Evolutionary conservation across 257 asterid genomes (phyloP), one percentile per base, ranked within the genome.

Genomic region (Salvia rosmarinus): DNA sequence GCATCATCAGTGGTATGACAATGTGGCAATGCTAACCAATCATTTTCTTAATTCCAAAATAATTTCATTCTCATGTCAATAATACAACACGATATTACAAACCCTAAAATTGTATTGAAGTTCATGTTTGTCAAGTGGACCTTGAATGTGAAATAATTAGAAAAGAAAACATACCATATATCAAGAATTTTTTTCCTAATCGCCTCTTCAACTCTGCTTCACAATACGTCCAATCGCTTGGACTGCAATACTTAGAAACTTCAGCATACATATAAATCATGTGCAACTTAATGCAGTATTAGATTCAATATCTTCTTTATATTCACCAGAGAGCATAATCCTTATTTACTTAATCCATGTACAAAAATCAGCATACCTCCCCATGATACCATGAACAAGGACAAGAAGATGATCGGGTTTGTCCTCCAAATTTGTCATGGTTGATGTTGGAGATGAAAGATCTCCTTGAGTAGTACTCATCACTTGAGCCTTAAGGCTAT

Each of bases 141-240:
- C 64, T 34, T 19, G 59, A n/a, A 58, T 46, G 46, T 42, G 17
- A 16, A 68, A 57, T 46, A 64, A 60, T 35, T 39, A 60, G 11
- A 72, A 37, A 17, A 44, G 23, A 56, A 9, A 56, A 43, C 77
- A 49, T 84, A 91, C 99, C 98, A 52, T 82, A 80, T 63, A 91
- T 83, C 78, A 91, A 73, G 84, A 89, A 89, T 1, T 73, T 88
- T 72, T 77, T 88, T 67, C 98, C 99, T 72, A 94, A 60, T 55
- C 82, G 88, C 72, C 78, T 89, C 86, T 87, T 90, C 83, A 90
- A 66, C 83, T 89, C 95, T 73, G 89, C 87, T 85, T 90, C 95
- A 67, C 85, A 87, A 73, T 90, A 88, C 21, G 86, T 85, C 96
- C 98, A 93, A 70, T 93, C 96, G 71, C 85, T 81, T 46, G 98